Evolutionary conservation across 202 grass and related monocot genomes (phyloP).

Genomic region (Carex arenaria): DNA sequence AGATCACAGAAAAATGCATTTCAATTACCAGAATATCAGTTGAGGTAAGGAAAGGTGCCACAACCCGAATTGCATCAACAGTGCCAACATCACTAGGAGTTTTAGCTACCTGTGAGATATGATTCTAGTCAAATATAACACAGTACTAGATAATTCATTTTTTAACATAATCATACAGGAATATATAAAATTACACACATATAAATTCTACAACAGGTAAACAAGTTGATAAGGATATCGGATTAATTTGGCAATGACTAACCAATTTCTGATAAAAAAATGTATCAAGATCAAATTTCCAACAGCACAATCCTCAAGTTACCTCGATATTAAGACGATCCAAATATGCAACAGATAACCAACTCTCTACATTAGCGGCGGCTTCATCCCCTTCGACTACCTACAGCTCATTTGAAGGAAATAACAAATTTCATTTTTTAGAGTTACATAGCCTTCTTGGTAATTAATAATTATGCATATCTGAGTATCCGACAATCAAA

Average conservation of each 20-base stretch:
- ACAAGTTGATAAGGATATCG: neutral
- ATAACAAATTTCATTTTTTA: neutral
- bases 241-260: neutral
- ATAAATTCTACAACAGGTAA: neutral
- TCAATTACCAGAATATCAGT: slow-evolving; percentile 88
- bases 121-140: slow-evolving; percentile 8
- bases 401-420: slow-evolving; percentile 31
- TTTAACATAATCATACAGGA: neutral
- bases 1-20: slow-evolving; percentile 6
- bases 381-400: slow-evolving; percentile 87
- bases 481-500: neutral
- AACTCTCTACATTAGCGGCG: slow-evolving; percentile 46
- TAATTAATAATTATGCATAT: neutral
- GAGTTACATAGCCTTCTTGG: neutral
- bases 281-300: neutral
- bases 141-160: neutral
- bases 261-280: neutral
- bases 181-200: neutral
- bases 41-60: slow-evolving; percentile 58
- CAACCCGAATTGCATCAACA: slow-evolving; percentile 71
- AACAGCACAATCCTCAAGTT: slow-evolving; percentile 2
- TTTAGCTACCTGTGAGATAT: slow-evolving; percentile 48
- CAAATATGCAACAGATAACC: slow-evolving; percentile 64
- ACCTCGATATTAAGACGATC: slow-evolving; percentile 80
- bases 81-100: slow-evolving; percentile 84